Evolutionary conservation across 2,329 filamentous ascomycete species (phyloP), one percentile per base, ranked within the genome.

Genomic region (Sporothrix variecibatus): DNA sequence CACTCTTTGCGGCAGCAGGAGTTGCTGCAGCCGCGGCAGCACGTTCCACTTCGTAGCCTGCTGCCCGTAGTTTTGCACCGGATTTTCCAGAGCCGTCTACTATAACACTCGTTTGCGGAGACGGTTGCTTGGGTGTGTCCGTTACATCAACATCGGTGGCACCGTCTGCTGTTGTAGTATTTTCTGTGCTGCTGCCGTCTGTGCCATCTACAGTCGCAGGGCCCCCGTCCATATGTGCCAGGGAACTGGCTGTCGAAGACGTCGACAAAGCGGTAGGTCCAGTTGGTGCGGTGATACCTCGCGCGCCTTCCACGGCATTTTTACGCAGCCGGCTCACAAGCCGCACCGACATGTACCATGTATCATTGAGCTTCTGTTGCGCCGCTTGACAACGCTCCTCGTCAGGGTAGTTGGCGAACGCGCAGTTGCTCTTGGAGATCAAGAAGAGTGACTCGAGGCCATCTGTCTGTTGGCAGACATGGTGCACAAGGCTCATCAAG

Each of bases 351-450:
- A 95, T 90, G 78, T 98, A 98, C 73, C 92, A 91, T 1, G 94
- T 97, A 79, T 98, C 95, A 81, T 98, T 94, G 62, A 98, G 92
- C 77, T 93, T 91, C 64, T 90, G 88, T 84, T 97, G 93, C 0
- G 95, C 95, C 9, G 89, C 87, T 7, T 88, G 84, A 80, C 94
- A 98, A 5, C 90, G 90, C 2, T 86, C 84, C 78, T 97, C 94
- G 70, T 94, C 92, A 76, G 91, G 93, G 81, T 97, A 98, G 80
- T 98, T 98, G 77, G 97, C 94, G 84, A 98, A 98, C 0, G 95
- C 95, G 80, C 95, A 98, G 80, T 98, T 98, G 81, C 95, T 98
- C 82, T 98, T 98, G 0, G 95, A 95, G 56, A 98, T 98, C 49
- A 98, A 85, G 78, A 98, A 98, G 0, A 98, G 85, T 65, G 94